Base-by-base conservation (phyloP, 2,329 filamentous ascomycete species). In the Fusarium transvaalense region DNA sequence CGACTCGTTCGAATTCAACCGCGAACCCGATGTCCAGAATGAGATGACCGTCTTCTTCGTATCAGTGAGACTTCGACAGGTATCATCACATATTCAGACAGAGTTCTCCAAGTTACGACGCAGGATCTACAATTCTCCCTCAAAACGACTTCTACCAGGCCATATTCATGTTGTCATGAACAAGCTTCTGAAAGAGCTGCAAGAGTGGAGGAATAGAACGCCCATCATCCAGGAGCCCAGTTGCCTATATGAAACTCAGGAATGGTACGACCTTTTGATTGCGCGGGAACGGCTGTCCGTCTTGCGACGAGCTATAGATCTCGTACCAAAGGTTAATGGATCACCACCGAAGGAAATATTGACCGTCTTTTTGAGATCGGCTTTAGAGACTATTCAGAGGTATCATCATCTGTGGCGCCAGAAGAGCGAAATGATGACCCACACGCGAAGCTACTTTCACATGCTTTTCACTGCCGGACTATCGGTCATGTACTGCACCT, bases 391-490 rank as follows among this genome's bases (percentile, higher is more conserved):
- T 0, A 82, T 84, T 6, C 61, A 77, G 3, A 62, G 77, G 0
- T 84, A 83, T 61, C 76, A 77, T 6, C 64, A 67, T 6, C 67
- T 84, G 17, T 79, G 77, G 19, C 78, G 76, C 35, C 68, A 77
- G 6, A 71, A 73, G 3, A 73, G 73, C 3, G 34, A 37, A 0
- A 73, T 76, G 14, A 80, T 83, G 35, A 82, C 80, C 0, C 82
- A 79, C 55, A 83, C 82, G 0, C 73, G 82, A n/a, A 82, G 80
- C 45, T 84, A 84, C 61, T 84, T 84, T 27, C 82, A 84, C 51
- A 78, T 81, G 46, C 78, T 84, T 4, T 84, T 84, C 46, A 81
- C 81, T 0, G 81, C 82, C 4, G 82, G 81, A 0, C 59, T 84
- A 0, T 79, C 76, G 7, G 72, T 81, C 2, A 77, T 81, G 56